phyloP scores from a whole-genome alignment of 495 filamentous ascomycete species.

The Lasiosphaeria hispida region DNA sequence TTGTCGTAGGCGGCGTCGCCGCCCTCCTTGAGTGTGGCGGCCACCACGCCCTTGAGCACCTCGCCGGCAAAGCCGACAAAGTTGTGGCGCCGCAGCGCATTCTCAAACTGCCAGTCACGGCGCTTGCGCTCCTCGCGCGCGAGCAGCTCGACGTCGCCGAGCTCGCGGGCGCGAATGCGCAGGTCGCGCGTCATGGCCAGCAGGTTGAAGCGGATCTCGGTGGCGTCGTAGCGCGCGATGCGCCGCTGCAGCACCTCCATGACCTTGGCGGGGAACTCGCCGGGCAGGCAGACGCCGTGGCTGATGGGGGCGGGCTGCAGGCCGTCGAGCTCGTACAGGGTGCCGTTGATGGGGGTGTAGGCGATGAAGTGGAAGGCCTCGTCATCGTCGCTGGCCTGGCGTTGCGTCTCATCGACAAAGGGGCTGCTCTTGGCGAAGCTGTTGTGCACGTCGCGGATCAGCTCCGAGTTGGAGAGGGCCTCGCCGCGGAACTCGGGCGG shows the following conservation, averaged over 20 bases:
- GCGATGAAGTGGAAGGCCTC: slow-evolving; percentile 98
- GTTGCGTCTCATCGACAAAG: slow-evolving; percentile 84
- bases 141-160: slow-evolving; percentile 78
- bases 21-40: slow-evolving; percentile 62
- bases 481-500: slow-evolving; percentile 72
- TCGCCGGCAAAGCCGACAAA: slow-evolving; percentile 96
- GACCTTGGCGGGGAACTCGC: slow-evolving; percentile 75
- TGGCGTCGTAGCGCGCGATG: slow-evolving; percentile 78
- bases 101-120: slow-evolving; percentile 90
- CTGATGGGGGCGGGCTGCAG: slow-evolving; percentile 87
- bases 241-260: slow-evolving; percentile 82
- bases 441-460: slow-evolving; percentile 91
- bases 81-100: slow-evolving; percentile 87
- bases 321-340: slow-evolving; percentile 92
- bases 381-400: slow-evolving; percentile 57
- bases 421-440: slow-evolving; percentile 84
- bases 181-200: slow-evolving; percentile 87
- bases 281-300: slow-evolving; percentile 69
- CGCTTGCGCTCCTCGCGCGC: slow-evolving; percentile 81
- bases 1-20: slow-evolving; percentile 64
- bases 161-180: slow-evolving; percentile 68
- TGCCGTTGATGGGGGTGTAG: slow-evolving; percentile 76
- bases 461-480: slow-evolving; percentile 64
- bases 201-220: slow-evolving; percentile 93
- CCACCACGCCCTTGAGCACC: slow-evolving; percentile 80